phyloP scores from a whole-genome alignment of 257 asterid genomes.

The Craterostigma plantagineum region DNA sequence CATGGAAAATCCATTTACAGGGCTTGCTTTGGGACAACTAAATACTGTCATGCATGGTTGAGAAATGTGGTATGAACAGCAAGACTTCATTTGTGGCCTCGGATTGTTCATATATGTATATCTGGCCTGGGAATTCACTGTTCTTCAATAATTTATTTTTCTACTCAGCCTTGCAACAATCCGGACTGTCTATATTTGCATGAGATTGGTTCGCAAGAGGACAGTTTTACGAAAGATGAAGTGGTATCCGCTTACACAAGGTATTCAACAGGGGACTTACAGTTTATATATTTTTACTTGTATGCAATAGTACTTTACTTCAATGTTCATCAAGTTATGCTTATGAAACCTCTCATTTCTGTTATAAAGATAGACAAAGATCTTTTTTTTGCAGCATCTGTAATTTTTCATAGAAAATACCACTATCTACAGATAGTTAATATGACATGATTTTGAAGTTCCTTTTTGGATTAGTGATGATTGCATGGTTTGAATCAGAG shows the following conservation, averaged over 20 bases:
- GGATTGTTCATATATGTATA: too few species aligned
- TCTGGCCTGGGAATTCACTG: too few species aligned
- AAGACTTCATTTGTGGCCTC: too few species aligned
- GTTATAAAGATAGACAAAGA: not conserved
- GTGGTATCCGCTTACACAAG: slow-evolving; percentile 76
- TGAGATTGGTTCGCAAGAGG: slow-evolving; percentile 74
- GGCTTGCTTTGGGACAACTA: slow-evolving; percentile 69
- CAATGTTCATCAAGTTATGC: too few species aligned
- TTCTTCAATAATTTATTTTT: too few species aligned
- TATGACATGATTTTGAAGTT: too few species aligned
- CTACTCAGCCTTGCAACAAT: slow-evolving; percentile 75
- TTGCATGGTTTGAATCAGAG: too few species aligned
- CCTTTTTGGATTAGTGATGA: too few species aligned
- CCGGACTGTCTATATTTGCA: slow-evolving; percentile 86
- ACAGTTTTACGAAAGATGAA: slow-evolving; percentile 86
- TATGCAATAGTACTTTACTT: not conserved
- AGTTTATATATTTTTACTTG: not conserved
- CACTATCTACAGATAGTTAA: too few species aligned
- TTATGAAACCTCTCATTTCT: not conserved
- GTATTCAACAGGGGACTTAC: slow-evolving; percentile 17
- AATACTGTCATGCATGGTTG: slow-evolving; percentile 59
- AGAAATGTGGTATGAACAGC: slow-evolving; percentile 48
- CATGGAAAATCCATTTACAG: slow-evolving; percentile 32
- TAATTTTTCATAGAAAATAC: too few species aligned
- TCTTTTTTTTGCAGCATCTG: too few species aligned